Conservation (phyloP, 352 stramenopile genomes). For the Phytophthora palmivora region DNA sequence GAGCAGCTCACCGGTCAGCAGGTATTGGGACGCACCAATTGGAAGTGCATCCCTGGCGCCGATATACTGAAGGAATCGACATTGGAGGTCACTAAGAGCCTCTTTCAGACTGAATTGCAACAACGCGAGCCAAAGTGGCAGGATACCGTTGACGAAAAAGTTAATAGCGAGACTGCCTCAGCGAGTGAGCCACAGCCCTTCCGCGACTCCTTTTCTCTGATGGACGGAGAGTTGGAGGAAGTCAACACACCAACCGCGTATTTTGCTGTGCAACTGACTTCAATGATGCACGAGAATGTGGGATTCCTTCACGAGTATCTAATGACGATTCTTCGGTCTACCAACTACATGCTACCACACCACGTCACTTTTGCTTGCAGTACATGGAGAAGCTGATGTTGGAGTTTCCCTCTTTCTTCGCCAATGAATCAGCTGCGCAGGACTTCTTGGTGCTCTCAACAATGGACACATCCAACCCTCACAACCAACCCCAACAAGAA, state of each 20-base stretch:
- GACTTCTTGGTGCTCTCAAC: slow-evolving; percentile 27
- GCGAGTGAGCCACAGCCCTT: slow-evolving; percentile 31
- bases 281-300: slow-evolving; percentile 58
- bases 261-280: slow-evolving; percentile 66
- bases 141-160: slow-evolving; percentile 39
- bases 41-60: slow-evolving; percentile 67
- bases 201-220: slow-evolving; percentile 52
- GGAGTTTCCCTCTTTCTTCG: slow-evolving; percentile 72
- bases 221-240: slow-evolving; percentile 36
- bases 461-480: slow-evolving; percentile 22
- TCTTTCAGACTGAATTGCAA: slow-evolving; percentile 53
- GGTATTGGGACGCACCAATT: slow-evolving; percentile 60
- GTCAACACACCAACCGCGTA: slow-evolving; percentile 40
- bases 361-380: slow-evolving; percentile 76
- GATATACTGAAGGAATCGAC: slow-evolving; percentile 51
- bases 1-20: slow-evolving; percentile 53
- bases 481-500: slow-evolving; percentile 21
- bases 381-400: slow-evolving; percentile 67
- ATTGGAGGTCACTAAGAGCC: slow-evolving; percentile 45
- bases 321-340: slow-evolving; percentile 63
- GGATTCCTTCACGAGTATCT: slow-evolving; percentile 65
- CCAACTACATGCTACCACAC: slow-evolving; percentile 74
- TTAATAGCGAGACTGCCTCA: slow-evolving; percentile 21
- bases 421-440: slow-evolving; percentile 34
- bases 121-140: slow-evolving; percentile 49